Conservation (phyloP, 345 rosid species). For the Rhodamnia argentea region DNA sequence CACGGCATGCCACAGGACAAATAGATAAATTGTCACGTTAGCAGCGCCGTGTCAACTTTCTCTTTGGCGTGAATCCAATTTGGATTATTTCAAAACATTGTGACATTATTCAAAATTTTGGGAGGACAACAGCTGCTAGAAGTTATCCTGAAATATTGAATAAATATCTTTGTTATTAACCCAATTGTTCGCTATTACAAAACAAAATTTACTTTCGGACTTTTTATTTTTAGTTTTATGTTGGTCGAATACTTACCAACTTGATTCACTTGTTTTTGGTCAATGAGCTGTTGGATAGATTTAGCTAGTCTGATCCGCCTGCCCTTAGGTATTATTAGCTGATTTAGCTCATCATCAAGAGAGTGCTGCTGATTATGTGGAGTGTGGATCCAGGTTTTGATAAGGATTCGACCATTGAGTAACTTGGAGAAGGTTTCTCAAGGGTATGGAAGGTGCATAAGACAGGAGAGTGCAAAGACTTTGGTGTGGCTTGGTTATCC, state of each 20-base stretch:
- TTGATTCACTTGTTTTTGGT: not conserved
- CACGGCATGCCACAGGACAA: not conserved
- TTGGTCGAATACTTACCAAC: not conserved
- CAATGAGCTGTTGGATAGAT: not conserved
- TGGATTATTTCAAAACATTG: not conserved
- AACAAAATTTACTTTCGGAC: not conserved
- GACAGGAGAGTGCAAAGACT: slow-evolving; percentile 69
- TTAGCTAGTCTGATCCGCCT: not conserved
- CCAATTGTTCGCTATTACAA: not conserved
- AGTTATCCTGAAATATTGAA: not conserved
- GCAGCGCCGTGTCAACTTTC: not conserved
- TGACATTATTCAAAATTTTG: not conserved
- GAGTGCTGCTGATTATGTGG: not conserved
- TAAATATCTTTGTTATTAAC: not conserved
- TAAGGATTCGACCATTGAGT: slow-evolving; percentile 69
- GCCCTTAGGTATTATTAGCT: not conserved
- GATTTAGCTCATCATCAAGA: not conserved
- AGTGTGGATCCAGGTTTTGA: slow-evolving; percentile 49
- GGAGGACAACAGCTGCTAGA: not conserved
- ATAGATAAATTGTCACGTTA: not conserved
- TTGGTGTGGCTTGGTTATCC: slow-evolving; percentile 82
- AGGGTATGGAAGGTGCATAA: slow-evolving; percentile 61
- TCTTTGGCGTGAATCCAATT: not conserved
- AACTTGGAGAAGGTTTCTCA: slow-evolving; percentile 53
- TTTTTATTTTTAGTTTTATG: no score